phyloP scores from a whole-genome alignment of 1,284 basidiomycete genomes.

The Xerocomus amazonicus region DNA sequence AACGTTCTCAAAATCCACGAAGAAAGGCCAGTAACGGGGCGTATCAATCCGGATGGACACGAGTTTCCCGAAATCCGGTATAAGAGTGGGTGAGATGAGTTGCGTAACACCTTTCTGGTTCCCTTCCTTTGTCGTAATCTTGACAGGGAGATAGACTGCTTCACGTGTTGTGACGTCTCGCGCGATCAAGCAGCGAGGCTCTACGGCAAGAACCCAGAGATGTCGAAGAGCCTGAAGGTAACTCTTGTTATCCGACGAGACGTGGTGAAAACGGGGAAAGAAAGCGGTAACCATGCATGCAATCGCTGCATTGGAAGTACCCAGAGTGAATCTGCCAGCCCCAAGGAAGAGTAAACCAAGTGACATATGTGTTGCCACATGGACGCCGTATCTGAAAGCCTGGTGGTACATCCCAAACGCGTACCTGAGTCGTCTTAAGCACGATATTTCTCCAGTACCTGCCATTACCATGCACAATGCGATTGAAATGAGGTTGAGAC shows the following conservation, averaged over 20 bases:
- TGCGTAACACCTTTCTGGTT: slow-evolving; percentile 59
- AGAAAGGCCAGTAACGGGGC: slow-evolving; percentile 91
- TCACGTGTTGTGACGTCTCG: slow-evolving; percentile 89
- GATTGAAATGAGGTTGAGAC: slow-evolving; percentile 83
- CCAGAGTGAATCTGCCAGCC: slow-evolving; percentile 88
- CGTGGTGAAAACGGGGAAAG: slow-evolving; percentile 82
- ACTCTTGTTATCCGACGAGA: slow-evolving; percentile 83
- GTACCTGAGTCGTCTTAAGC: slow-evolving; percentile 84
- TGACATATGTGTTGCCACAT: slow-evolving; percentile 90
- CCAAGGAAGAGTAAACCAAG: slow-evolving; percentile 93
- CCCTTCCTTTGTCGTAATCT: slow-evolving; percentile 72
- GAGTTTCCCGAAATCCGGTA: slow-evolving; percentile 82
- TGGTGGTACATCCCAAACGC: slow-evolving; percentile 89
- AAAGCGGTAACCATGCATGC: slow-evolving; percentile 88
- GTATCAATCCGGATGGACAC: slow-evolving; percentile 83
- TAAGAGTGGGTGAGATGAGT: slow-evolving; percentile 86
- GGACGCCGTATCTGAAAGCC: slow-evolving; percentile 81
- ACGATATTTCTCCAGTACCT: slow-evolving; percentile 91
- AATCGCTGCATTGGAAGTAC: slow-evolving; percentile 87
- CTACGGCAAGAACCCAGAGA: slow-evolving; percentile 93
- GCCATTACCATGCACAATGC: slow-evolving; percentile 91
- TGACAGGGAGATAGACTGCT: slow-evolving; percentile 87
- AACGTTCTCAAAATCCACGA: slow-evolving; percentile 69
- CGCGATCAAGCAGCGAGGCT: slow-evolving; percentile 89
- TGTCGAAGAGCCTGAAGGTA: slow-evolving; percentile 94